Conservation (phyloP, 2,329 filamentous ascomycete species). For the Verticillium nonalfalfae region DNA sequence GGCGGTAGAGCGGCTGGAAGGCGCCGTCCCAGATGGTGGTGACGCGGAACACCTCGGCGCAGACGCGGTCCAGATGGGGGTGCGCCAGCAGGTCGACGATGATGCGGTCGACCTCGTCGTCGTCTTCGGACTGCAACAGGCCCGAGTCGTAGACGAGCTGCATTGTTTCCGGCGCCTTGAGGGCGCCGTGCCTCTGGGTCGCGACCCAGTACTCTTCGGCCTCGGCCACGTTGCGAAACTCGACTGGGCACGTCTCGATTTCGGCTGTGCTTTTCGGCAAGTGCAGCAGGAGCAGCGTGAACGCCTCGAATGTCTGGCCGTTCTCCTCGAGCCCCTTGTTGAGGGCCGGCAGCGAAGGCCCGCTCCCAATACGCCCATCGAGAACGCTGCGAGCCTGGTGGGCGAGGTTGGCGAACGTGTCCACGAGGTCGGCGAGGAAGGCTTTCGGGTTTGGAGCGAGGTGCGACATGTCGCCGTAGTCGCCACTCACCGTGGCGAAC, state of each 20-base stretch:
- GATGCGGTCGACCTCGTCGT: constrained; percentile 6
- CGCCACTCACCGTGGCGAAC: constrained; percentile 2
- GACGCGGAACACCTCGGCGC: neutral
- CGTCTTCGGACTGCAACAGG: constrained; percentile 3
- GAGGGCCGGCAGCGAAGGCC: constrained; percentile 5
- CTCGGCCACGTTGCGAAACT: constrained; percentile 25
- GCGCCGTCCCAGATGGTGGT: constrained; percentile 31
- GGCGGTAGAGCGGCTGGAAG: constrained; percentile 27
- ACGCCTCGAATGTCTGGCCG: constrained; percentile 7
- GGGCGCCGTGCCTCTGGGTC: constrained; percentile 28
- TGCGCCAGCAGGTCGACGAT: neutral
- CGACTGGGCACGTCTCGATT: constrained; percentile 22
- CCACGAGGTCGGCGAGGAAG: constrained; percentile 8
- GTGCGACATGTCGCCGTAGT: constrained; percentile 5
- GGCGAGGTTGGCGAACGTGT: constrained; percentile 8
- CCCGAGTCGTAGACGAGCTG: neutral
- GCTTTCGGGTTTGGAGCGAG: constrained; percentile 8
- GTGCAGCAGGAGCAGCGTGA: constrained; percentile 8
- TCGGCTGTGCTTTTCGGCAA: constrained; percentile 6
- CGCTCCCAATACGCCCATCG: constrained; percentile 2
- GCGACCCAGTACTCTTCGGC: constrained; percentile 30
- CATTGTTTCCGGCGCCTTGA: constrained; percentile 9
- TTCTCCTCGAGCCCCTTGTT: constrained; percentile 5
- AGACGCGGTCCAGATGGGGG: neutral
- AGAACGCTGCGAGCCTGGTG: constrained; percentile 9